Evolutionary conservation across 495 filamentous ascomycete species (phyloP).

Genomic region (Cercophora scortea): DNA sequence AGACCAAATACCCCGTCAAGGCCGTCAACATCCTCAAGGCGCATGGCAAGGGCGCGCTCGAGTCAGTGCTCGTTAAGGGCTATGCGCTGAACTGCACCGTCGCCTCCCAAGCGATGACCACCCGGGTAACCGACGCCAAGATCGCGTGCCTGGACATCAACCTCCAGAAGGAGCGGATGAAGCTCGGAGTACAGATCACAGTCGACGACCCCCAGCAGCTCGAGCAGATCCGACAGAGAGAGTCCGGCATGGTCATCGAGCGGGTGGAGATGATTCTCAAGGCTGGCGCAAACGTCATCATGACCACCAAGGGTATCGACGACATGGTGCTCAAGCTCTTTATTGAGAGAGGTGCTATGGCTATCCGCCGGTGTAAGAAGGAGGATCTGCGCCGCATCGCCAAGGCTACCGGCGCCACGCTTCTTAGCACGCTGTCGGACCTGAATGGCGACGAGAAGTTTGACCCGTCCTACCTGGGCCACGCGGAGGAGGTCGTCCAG

Average conservation of each 20-base stretch:
- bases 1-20: conserved; percentile 97
- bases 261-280: conserved; percentile 96
- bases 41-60: conserved; percentile 83
- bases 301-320: conserved; percentile 98
- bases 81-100: conserved; percentile 99
- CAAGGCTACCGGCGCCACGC: conserved; percentile 88
- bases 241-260: conserved; percentile 88
- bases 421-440: conserved; percentile 88
- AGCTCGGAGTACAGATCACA: conserved; percentile 96
- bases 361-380: conserved; percentile 95
- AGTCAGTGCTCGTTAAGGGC: conserved; percentile 88
- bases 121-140: conserved; percentile 85
- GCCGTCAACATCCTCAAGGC: conserved; percentile 98
- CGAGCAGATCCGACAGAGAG: conserved; percentile 90
- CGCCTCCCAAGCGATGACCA: conserved; percentile 96
- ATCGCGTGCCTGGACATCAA: conserved; percentile 98
- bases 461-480: conserved; percentile 76
- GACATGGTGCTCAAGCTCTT: conserved; percentile 92
- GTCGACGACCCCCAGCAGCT: conserved; percentile 95
- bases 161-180: conserved; percentile 97
- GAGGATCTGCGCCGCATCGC: conserved; percentile 95
- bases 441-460: conserved; percentile 97
- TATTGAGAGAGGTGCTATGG: conserved; percentile 92
- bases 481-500: conserved; percentile 91
- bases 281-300: conserved; percentile 89